A percentile compares a stretch with the other conserved stretches of the same genome.
phyloP scores from a whole-genome alignment of 1,284 basidiomycete species.

The Apiotrichum siamense region DNA sequence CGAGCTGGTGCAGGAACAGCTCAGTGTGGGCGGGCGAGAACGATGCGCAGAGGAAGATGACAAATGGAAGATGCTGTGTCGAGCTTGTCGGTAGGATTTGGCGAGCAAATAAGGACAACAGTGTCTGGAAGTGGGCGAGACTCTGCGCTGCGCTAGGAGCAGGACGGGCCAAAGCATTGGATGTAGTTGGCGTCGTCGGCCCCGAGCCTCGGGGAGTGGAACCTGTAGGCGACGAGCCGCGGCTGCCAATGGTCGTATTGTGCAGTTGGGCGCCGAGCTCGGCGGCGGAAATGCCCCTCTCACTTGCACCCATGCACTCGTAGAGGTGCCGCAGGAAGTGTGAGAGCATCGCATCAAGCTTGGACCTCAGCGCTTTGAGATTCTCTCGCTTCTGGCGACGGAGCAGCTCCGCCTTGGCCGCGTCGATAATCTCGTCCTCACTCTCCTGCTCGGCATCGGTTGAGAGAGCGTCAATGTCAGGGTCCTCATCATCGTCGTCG shows the following conservation, averaged over 20 bases:
- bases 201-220: slow-evolving; percentile 27
- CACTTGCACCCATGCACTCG: slow-evolving; percentile 35
- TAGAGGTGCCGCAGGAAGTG: slow-evolving; percentile 72
- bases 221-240: slow-evolving; percentile 17
- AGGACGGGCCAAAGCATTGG: slow-evolving; percentile 6
- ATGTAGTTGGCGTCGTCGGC: slow-evolving; percentile 13
- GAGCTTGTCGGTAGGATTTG: slow-evolving; percentile 92
- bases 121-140: slow-evolving; percentile 67
- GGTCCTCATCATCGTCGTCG: slow-evolving; percentile 54
- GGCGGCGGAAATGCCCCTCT: slow-evolving; percentile 20
- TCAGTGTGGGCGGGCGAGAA: slow-evolving; percentile 84
- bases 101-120: slow-evolving; percentile 88
- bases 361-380: slow-evolving; percentile 79
- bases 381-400: slow-evolving; percentile 56
- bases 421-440: slow-evolving; percentile 53
- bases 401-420: slow-evolving; percentile 48
- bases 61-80: slow-evolving; percentile 94
- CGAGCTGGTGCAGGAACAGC: slow-evolving; percentile 85
- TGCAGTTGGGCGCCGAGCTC: slow-evolving; percentile 34
- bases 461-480: slow-evolving; percentile 46
- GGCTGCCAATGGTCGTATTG: slow-evolving; percentile 18
- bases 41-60: slow-evolving; percentile 92
- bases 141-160: slow-evolving; percentile 28
- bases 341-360: slow-evolving; percentile 81
- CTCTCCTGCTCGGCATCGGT: slow-evolving; percentile 52